These are phyloP conservation scores for Rhizoclosmatium globosum DNA, from an alignment of 192 early-diverging fungal genomes.

Conservation along the genomic window DNA sequence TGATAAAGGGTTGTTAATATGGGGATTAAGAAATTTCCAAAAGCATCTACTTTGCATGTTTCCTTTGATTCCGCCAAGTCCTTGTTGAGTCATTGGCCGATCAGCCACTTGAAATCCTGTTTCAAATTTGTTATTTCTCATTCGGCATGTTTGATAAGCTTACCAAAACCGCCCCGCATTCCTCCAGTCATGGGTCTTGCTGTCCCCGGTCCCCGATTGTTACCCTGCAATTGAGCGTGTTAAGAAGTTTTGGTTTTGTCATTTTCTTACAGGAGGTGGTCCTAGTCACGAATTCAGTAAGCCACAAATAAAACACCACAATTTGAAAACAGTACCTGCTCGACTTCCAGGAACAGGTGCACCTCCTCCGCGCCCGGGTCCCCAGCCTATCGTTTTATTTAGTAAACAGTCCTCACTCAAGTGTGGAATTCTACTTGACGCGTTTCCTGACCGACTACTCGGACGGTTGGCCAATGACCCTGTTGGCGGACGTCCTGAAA, in stretches of 20 bases:
- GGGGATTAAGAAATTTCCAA: not conserved
- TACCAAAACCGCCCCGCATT: constrained; percentile 27
- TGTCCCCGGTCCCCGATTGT: constrained; percentile 35
- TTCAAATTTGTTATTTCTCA: not conserved
- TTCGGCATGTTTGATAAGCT: not conserved
- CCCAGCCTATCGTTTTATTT: constrained; percentile 7
- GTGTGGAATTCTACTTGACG: constrained; percentile 35
- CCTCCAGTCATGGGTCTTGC: constrained; percentile 46
- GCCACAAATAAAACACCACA: not conserved
- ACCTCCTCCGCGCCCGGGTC: constrained; percentile 34
- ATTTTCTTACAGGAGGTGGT: constrained; percentile 17
- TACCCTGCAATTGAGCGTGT: not conserved
- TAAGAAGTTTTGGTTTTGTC: not conserved
- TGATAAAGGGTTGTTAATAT: not conserved
- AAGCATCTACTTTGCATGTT: constrained; percentile 15
- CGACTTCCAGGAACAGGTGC: constrained; percentile 42
- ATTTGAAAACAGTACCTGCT: constrained; percentile 27
- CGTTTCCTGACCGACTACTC: constrained; percentile 56
- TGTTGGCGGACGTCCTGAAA: constrained; percentile 57
- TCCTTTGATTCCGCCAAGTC: constrained; percentile 60
- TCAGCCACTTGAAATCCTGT: constrained; percentile 57
- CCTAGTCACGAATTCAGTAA: not conserved
- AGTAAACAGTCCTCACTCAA: not conserved
- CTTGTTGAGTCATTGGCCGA: constrained; percentile 69
- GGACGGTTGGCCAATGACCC: constrained; percentile 63